These are phyloP conservation scores for Lathyrus sativus DNA, from an alignment of 306 rosid species.

Conservation along the genomic window DNA sequence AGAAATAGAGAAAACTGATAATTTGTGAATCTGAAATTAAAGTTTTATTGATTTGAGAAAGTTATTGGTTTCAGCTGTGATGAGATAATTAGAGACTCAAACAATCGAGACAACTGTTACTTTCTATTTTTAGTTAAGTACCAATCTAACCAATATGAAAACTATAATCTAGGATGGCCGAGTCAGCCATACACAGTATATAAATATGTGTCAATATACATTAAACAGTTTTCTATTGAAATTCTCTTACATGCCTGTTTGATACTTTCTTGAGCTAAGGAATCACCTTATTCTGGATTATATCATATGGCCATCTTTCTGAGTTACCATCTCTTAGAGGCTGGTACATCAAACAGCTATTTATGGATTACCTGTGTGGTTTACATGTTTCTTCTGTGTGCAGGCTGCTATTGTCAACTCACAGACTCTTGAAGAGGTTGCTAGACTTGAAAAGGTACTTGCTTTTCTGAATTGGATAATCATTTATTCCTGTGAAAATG, in stretches of 20 bases:
- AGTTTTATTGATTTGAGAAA: neutral
- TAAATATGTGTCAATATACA: neutral
- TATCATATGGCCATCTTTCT: slow-evolving; percentile 1
- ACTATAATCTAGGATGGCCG: neutral
- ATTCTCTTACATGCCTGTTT: slow-evolving; percentile 4
- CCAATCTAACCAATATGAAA: neutral
- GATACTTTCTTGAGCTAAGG: slow-evolving; percentile 11
- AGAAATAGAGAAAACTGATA: neutral
- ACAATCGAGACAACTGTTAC: neutral
- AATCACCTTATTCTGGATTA: no score
- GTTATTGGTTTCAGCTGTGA: neutral
- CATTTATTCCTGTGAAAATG: neutral
- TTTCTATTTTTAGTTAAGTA: neutral
- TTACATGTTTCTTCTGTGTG: slow-evolving; percentile 33
- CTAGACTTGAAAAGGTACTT: slow-evolving; percentile 94
- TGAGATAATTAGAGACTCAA: neutral
- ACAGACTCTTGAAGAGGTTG: slow-evolving; percentile 97
- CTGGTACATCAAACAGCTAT: slow-evolving; percentile 17
- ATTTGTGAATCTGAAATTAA: neutral
- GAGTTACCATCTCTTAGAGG: neutral
- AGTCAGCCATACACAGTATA: slow-evolving; percentile 4
- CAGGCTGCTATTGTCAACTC: slow-evolving; percentile 99
- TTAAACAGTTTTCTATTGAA: neutral
- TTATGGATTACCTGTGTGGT: slow-evolving; percentile 21
- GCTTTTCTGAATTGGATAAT: slow-evolving; percentile 29